Percentiles rank a stretch among this genome's conserved stretches.
Conservation (phyloP, 2,329 filamentous ascomycete genomes). For the Hortaea werneckii region DNA sequence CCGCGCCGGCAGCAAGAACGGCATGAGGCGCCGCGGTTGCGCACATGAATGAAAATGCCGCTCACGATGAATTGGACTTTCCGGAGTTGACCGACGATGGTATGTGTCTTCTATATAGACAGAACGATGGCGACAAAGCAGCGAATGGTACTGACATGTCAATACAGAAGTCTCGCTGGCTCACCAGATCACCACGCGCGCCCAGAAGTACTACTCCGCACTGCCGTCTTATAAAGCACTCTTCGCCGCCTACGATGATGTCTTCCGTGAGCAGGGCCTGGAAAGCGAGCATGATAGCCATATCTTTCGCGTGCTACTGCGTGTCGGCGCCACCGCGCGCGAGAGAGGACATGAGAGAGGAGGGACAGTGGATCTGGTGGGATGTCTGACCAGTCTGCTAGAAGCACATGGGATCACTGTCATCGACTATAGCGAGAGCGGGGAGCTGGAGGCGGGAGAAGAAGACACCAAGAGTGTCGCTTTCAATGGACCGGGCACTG, state of each 20-base stretch:
- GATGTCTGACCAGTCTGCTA: constrained; percentile 18
- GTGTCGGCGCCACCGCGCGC: constrained; percentile 51
- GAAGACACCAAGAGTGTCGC: constrained; percentile 15
- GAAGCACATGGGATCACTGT: constrained; percentile 16
- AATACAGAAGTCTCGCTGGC: constrained; percentile 64
- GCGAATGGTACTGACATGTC: background rate
- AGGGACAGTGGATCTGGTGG: constrained; percentile 14
- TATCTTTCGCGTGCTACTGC: constrained; percentile 68
- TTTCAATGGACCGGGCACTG: constrained; percentile 5
- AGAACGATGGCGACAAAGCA: background rate
- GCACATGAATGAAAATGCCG: constrained; percentile 23
- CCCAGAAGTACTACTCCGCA: constrained; percentile 49
- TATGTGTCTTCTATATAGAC: constrained; percentile 10
- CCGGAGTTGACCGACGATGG: constrained; percentile 33
- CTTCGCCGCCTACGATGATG: constrained; percentile 68
- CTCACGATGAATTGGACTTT: constrained; percentile 23
- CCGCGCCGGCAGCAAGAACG: background rate
- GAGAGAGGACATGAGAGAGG: constrained; percentile 11
- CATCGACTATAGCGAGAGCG: constrained; percentile 34
- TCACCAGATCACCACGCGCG: constrained; percentile 63
- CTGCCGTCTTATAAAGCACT: constrained; percentile 65
- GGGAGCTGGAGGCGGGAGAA: background rate
- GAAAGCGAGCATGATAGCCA: constrained; percentile 64
- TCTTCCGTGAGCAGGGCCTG: constrained; percentile 60
- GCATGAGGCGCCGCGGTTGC: constrained; percentile 4